Conservation (phyloP, 225 moss, liverwort and hornwort genomes). For the Physcomitrellopsis africana region DNA sequence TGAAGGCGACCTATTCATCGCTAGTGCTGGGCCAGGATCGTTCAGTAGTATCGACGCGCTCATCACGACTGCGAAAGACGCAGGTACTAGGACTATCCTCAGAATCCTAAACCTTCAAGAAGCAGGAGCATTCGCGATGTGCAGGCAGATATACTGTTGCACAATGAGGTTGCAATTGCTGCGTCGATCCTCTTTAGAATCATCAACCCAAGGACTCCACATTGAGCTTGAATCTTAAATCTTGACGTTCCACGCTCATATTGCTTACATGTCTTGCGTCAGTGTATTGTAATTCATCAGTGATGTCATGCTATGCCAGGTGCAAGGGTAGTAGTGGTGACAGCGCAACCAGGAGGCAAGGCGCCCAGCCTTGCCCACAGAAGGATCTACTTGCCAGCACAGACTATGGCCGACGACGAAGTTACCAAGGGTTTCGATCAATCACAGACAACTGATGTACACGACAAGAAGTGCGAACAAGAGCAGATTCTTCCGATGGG, state of each 20-base stretch:
- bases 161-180: background rate
- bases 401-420: constrained; percentile 82
- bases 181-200: background rate
- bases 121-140: background rate
- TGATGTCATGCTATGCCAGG: constrained; percentile 42
- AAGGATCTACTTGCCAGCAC: constrained; percentile 67
- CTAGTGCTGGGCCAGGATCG: constrained; percentile 88
- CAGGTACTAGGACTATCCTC: constrained; percentile 34
- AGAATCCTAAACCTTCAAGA: background rate
- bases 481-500: constrained; percentile 95
- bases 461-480: constrained; percentile 40
- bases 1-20: constrained; percentile 75
- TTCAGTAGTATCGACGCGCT: constrained; percentile 88
- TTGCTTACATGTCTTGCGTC: background rate
- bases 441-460: constrained; percentile 20
- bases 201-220: background rate
- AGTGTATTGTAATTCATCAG: background rate
- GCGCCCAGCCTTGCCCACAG: constrained; percentile 69
- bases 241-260: background rate
- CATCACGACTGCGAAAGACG: constrained; percentile 72
- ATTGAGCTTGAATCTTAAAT: background rate
- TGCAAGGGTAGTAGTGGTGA: constrained; percentile 75
- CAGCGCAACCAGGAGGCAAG: constrained; percentile 77
- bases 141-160: background rate
- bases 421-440: constrained; percentile 18